A percentile compares a stretch with the other conserved stretches of the same genome.
phyloP scores from a whole-genome alignment of 1,284 basidiomycete genomes.

The Rhodotorula sp. region DNA sequence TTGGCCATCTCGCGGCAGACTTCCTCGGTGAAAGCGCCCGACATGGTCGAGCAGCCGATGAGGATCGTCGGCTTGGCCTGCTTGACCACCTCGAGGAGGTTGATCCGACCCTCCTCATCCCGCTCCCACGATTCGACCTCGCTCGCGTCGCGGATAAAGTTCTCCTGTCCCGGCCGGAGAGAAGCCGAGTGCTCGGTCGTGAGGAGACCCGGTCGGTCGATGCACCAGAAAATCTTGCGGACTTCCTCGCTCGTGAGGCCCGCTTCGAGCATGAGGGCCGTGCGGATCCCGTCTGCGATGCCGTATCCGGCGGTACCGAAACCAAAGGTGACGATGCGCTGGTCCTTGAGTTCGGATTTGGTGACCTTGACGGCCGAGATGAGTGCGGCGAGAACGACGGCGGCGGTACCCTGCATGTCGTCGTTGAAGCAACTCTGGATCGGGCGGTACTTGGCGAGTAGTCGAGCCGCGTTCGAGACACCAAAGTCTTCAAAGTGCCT shows the following conservation, averaged over 20 bases:
- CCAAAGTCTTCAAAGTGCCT: conserved; percentile 75
- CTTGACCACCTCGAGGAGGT: conserved; percentile 66
- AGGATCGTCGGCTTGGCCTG: conserved; percentile 67
- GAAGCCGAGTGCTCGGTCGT: conserved; percentile 53
- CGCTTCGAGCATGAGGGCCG: conserved; percentile 60
- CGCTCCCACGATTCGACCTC: conserved; percentile 52
- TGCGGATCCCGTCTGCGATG: conserved; percentile 67
- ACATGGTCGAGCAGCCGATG: conserved; percentile 75
- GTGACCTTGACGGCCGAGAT: conserved; percentile 74
- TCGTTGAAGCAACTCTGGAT: conserved; percentile 59
- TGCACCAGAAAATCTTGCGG: conserved; percentile 64
- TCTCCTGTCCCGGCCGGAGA: conserved; percentile 55
- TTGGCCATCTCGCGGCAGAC: conserved; percentile 64
- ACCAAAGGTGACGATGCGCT: conserved; percentile 45
- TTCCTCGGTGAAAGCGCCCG: conserved; percentile 76
- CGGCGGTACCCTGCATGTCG: conserved; percentile 75
- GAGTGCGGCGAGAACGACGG: conserved; percentile 73
- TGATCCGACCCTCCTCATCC: conserved; percentile 55
- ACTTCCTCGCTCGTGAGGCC: conserved; percentile 61
- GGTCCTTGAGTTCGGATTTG: conserved; percentile 61
- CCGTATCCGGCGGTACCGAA: conserved; percentile 65
- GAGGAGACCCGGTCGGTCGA: conserved; percentile 51
- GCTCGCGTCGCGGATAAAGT: conserved; percentile 50
- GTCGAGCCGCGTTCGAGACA: conserved; percentile 59
- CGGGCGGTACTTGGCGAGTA: conserved; percentile 67